phyloP scores from a whole-genome alignment of 305 asterid genomes.

The Fraxinus ornus region DNA sequence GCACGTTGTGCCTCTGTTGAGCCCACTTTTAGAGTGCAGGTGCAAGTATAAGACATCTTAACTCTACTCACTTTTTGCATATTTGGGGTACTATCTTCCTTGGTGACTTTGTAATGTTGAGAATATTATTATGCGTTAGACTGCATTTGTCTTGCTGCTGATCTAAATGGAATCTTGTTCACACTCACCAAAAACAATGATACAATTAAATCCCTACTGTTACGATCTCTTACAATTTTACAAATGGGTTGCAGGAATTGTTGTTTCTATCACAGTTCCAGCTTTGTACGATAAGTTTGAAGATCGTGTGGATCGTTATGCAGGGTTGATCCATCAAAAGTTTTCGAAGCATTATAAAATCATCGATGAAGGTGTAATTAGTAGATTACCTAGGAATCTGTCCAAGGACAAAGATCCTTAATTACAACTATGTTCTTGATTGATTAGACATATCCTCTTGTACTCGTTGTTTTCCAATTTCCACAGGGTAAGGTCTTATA shows the following conservation, averaged over 20 bases:
- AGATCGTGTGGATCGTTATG: slow-evolving; percentile 57
- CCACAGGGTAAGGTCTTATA: too few relatives aligned
- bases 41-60: neutral
- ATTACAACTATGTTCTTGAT: slow-evolving; percentile 19
- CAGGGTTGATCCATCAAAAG: slow-evolving; percentile 59
- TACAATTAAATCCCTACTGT: neutral
- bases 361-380: slow-evolving; percentile 73
- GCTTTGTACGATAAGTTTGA: slow-evolving; percentile 70
- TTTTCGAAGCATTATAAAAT: slow-evolving; percentile 74
- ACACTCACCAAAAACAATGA: neutral
- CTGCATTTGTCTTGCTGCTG: neutral
- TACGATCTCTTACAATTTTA: slow-evolving; percentile 15
- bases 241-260: slow-evolving; percentile 50
- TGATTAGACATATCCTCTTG: neutral
- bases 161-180: neutral
- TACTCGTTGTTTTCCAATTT: too few relatives aligned
- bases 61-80: neutral
- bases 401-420: slow-evolving; percentile 61
- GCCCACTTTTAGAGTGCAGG: neutral
- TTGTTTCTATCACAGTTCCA: slow-evolving; percentile 67
- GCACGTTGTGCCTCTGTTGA: neutral
- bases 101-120: neutral
- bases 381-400: slow-evolving; percentile 61
- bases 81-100: neutral
- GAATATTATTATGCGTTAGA: neutral